Evolutionary conservation across 2,329 filamentous ascomycete species (phyloP).

Genomic region (Tolypocladium sp.): DNA sequence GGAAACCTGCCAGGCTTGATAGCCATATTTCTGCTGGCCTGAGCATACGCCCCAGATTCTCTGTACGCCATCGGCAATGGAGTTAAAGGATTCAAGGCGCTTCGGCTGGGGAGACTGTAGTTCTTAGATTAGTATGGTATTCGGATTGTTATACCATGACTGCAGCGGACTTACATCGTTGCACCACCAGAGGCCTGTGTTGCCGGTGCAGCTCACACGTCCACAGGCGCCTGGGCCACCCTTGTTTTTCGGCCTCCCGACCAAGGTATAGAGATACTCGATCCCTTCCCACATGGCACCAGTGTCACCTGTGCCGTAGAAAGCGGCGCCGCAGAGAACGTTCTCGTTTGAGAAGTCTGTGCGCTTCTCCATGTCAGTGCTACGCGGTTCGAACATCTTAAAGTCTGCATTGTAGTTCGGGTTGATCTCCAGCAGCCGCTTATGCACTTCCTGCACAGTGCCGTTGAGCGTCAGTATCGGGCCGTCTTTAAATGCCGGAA

Average conservation of each 20-base stretch:
- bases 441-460: constrained; percentile 8
- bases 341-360: not conserved
- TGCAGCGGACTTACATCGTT: not conserved
- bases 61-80: not conserved
- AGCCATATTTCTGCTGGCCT: not conserved
- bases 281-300: not conserved
- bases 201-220: not conserved
- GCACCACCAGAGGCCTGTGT: not conserved
- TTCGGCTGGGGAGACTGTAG: not conserved
- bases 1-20: not conserved
- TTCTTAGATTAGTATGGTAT: not conserved
- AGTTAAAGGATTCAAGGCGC: not conserved
- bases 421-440: constrained; percentile 7
- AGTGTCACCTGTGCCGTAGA: not conserved
- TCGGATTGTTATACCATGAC: not conserved
- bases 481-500: constrained; percentile 4
- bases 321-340: not conserved
- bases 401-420: constrained; percentile 9
- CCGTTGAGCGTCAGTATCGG: constrained; percentile 6
- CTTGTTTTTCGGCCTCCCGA: not conserved
- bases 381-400: not conserved
- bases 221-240: not conserved
- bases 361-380: not conserved
- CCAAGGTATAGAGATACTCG: not conserved
- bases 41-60: not conserved